Evolutionary conservation across 306 rosid genomes (phyloP).

Genomic region (Rosa persica): DNA sequence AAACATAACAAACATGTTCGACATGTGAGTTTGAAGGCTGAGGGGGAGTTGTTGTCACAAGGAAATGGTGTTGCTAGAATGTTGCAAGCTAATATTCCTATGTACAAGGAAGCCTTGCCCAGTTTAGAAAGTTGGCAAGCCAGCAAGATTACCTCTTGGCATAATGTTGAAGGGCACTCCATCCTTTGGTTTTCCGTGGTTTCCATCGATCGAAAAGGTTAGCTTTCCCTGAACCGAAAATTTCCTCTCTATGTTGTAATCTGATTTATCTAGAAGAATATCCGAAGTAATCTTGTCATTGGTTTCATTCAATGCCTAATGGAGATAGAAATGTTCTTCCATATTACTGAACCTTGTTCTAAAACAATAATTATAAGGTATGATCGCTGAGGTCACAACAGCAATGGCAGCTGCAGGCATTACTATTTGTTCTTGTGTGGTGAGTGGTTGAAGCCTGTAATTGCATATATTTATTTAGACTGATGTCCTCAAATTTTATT

Average conservation of each 20-base stretch:
- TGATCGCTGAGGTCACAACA: conserved; percentile 89
- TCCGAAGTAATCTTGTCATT: not conserved
- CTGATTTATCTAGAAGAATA: not conserved
- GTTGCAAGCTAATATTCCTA: conserved; percentile 66
- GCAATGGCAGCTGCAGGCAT: conserved; percentile 80
- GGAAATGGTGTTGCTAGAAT: conserved; percentile 61
- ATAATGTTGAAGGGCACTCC: conserved; percentile 79
- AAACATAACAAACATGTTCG: conserved; percentile 71
- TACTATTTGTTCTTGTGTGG: conserved; percentile 87
- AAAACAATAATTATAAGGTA: conserved; percentile 62
- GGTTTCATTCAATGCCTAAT: not conserved
- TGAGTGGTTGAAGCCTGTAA: conserved; percentile 54
- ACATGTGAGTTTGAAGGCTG: conserved; percentile 52
- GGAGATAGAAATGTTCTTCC: not conserved
- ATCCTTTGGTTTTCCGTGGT: conserved; percentile 83
- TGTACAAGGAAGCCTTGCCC: conserved; percentile 82
- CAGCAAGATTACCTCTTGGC: conserved; percentile 88
- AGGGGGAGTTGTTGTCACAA: conserved; percentile 58
- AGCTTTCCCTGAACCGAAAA: not conserved
- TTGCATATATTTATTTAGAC: conserved; percentile 10
- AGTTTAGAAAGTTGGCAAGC: conserved; percentile 90
- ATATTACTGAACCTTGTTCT: not conserved
- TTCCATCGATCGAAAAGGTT: conserved; percentile 89
- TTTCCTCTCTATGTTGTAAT: not conserved
- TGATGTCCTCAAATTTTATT: conserved; percentile 18